Conservation (phyloP, 2,329 filamentous ascomycete genomes). For the Escovopsis sp. region DNA sequence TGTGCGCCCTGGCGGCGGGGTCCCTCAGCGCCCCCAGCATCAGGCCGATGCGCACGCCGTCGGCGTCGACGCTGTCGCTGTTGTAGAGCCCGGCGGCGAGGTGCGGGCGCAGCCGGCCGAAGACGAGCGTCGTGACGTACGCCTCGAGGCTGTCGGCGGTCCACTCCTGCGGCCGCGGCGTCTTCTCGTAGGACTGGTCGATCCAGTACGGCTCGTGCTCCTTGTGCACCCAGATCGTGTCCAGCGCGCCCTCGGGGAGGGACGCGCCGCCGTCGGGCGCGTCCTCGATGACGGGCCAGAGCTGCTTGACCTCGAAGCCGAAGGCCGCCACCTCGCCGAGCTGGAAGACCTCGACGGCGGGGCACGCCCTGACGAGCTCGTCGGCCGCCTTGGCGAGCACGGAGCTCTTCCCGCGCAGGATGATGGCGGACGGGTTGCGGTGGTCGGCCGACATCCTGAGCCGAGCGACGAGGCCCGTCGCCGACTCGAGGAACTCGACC, state of each 20-base stretch:
- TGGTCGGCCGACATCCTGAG: constrained; percentile 21
- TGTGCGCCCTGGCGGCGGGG: constrained; percentile 15
- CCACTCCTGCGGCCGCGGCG: constrained; percentile 26
- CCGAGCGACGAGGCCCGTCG: constrained; percentile 18
- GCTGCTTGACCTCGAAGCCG: constrained; percentile 20
- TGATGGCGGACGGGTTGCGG: constrained; percentile 15
- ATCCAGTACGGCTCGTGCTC: constrained; percentile 18
- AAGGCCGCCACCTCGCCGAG: constrained; percentile 21
- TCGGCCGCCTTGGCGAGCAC: constrained; percentile 20
- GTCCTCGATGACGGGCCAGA: constrained; percentile 22
- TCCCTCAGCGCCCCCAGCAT: constrained; percentile 26
- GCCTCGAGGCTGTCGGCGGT: constrained; percentile 25
- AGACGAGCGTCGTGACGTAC: constrained; percentile 28
- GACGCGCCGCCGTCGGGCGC: constrained; percentile 13
- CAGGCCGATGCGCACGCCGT: constrained; percentile 23
- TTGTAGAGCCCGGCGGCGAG: constrained; percentile 22
- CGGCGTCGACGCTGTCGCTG: constrained; percentile 20
- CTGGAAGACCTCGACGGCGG: constrained; percentile 19
- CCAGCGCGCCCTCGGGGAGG: constrained; percentile 9
- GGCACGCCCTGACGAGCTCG: constrained; percentile 17
- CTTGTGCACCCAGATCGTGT: constrained; percentile 22
- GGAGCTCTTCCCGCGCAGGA: constrained; percentile 18
- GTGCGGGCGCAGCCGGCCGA: constrained; percentile 20
- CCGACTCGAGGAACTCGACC: constrained; percentile 20
- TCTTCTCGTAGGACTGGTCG: constrained; percentile 21